Conservation (phyloP, 345 rosid genomes). For the Populus davidiana region DNA sequence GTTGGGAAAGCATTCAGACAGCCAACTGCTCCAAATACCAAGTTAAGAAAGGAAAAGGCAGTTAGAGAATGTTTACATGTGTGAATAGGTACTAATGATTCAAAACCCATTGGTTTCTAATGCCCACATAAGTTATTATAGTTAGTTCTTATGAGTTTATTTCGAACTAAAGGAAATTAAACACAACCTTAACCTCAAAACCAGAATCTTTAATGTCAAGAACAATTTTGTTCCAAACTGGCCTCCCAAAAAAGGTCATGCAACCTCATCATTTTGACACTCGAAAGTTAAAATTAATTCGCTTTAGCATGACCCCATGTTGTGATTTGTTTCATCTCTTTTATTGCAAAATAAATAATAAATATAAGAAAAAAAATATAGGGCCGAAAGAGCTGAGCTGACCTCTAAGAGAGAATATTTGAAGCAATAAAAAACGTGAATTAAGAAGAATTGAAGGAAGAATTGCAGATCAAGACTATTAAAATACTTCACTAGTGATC, state of each 20-base stretch:
- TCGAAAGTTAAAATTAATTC: not conserved
- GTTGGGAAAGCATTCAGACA: not conserved
- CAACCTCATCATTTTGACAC: not conserved
- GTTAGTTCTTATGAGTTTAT: not conserved
- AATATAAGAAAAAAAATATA: not conserved
- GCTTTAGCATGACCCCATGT: not conserved
- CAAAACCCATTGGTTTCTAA: not conserved
- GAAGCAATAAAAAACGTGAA: slow-evolving; percentile 1
- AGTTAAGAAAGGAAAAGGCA: not conserved
- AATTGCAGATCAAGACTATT: not conserved
- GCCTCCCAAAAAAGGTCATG: not conserved
- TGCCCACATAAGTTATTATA: not conserved
- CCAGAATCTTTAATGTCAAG: not conserved
- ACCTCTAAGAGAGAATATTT: not conserved
- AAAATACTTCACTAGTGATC: not conserved
- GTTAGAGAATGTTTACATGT: not conserved
- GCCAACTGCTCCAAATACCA: slow-evolving; percentile 17
- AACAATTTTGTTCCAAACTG: not conserved
- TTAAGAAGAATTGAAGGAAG: not conserved
- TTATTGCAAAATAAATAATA: not conserved
- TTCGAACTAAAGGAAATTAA: not conserved
- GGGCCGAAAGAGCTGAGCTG: not conserved
- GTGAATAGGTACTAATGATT: not conserved
- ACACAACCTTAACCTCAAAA: not conserved
- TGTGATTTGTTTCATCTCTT: not conserved